Evolutionary conservation across 176 grass and related monocot species (phyloP).

Genomic region (Pontederia paniculata): DNA sequence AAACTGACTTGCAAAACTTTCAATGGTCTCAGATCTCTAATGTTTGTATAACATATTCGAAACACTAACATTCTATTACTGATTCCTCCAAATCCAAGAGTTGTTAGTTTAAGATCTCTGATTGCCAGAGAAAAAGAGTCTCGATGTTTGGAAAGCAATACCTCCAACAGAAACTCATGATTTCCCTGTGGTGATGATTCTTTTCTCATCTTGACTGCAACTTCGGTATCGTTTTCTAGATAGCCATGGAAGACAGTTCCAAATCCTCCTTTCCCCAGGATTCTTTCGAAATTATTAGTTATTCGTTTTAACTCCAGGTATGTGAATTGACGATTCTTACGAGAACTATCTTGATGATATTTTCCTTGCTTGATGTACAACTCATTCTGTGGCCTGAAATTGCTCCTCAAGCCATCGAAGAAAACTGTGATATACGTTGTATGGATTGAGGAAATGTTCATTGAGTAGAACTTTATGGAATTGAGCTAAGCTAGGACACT

Average conservation of each 20-base stretch:
- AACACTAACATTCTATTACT: no score
- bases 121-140: no score
- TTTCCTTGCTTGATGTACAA: slow-evolving; percentile 7
- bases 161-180: slow-evolving; percentile 60
- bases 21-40: no score
- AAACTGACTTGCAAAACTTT: no score
- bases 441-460: not conserved
- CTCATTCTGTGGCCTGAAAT: slow-evolving; percentile 13
- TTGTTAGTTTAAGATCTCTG: no score
- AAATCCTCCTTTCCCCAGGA: slow-evolving; percentile 65
- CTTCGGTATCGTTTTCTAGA: slow-evolving; percentile 45
- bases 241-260: slow-evolving; percentile 48
- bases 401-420: not conserved
- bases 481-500: not conserved
- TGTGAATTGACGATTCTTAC: slow-evolving; percentile 41
- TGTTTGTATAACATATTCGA: no score
- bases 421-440: not conserved
- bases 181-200: slow-evolving; percentile 34
- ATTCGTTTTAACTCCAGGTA: slow-evolving; percentile 49
- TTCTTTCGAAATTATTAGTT: slow-evolving; percentile 48
- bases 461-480: not conserved
- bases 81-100: no score
- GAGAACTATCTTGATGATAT: slow-evolving; percentile 1
- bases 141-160: slow-evolving; percentile 9
- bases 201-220: slow-evolving; percentile 58